These are phyloP conservation scores for Auricularia heimuer DNA, from an alignment of 768 basidiomycete species.

Conservation along the genomic window DNA sequence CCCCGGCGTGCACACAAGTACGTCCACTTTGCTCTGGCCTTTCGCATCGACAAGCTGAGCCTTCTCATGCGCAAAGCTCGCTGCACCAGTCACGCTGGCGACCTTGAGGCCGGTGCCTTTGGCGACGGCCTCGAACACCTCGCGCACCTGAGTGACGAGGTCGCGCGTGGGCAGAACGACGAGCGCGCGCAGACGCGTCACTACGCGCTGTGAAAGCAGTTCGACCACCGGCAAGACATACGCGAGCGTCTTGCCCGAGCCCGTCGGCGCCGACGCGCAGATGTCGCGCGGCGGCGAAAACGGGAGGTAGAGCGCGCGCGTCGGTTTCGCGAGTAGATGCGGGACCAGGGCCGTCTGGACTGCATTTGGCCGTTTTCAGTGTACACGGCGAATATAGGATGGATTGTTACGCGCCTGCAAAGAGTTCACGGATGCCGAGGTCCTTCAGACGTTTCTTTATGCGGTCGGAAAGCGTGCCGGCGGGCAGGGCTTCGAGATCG, in stretches of 20 bases:
- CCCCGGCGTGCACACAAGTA: conserved; percentile 93
- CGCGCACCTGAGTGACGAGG: conserved; percentile 82
- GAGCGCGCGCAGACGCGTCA: conserved; percentile 80
- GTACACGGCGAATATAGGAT: not conserved
- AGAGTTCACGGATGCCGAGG: conserved; percentile 75
- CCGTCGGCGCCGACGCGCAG: conserved; percentile 94
- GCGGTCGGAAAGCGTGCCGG: conserved; percentile 42
- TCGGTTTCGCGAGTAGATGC: conserved; percentile 42
- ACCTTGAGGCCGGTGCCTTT: conserved; percentile 87
- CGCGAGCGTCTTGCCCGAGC: conserved; percentile 95
- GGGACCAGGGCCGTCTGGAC: conserved; percentile 88
- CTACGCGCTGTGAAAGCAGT: conserved; percentile 63
- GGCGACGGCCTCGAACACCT: conserved; percentile 77
- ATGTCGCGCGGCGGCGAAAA: conserved; percentile 65
- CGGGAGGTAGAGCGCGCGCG: conserved; percentile 50
- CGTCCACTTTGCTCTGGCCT: conserved; percentile 85
- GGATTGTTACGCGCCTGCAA: conserved; percentile 56
- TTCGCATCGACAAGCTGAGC: conserved; percentile 57
- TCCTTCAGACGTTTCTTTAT: conserved; percentile 56
- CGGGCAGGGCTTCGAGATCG: conserved; percentile 27
- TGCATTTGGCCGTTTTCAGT: conserved; percentile 19
- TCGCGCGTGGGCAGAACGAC: conserved; percentile 91
- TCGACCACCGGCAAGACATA: conserved; percentile 91
- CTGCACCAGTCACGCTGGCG: conserved; percentile 47
- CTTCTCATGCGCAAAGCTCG: conserved; percentile 91